A percentile compares a stretch with the other conserved stretches of the same genome.
These are phyloP conservation scores for Porodaedalea pini DNA, from an alignment of 1,284 basidiomycete genomes.

Conservation along the genomic window DNA sequence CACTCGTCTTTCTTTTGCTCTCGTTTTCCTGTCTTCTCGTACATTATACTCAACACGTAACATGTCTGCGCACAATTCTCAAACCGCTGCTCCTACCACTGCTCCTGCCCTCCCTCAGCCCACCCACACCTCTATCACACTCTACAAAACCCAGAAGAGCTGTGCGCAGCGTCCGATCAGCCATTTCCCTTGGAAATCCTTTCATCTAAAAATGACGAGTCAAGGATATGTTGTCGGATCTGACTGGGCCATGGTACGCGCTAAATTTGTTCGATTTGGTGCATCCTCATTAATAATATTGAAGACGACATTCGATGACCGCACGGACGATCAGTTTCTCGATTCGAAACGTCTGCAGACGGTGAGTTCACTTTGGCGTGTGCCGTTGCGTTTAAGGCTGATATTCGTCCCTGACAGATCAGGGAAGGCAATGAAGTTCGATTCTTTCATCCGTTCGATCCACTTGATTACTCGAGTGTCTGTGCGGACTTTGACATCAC, in stretches of 20 bases:
- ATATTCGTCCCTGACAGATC: neutral
- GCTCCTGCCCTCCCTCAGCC: neutral
- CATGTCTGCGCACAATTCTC: neutral
- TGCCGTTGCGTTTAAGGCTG: no score
- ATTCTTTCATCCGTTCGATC: neutral
- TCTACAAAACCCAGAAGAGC: neutral
- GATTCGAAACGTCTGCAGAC: neutral
- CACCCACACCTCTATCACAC: neutral
- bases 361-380: neutral
- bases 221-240: neutral
- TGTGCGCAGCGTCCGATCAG: neutral
- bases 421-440: neutral
- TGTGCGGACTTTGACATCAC: neutral
- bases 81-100: neutral
- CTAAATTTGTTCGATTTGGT: neutral
- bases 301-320: neutral
- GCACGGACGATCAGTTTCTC: neutral
- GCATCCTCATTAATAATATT: neutral
- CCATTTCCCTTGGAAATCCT: neutral
- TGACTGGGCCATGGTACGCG: constrained; percentile 2
- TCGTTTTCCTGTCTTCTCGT: no score
- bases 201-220: no score
- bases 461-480: neutral
- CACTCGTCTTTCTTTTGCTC: neutral
- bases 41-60: neutral